Percentiles rank a stretch among this genome's conserved stretches.
Conservation (phyloP, 2,329 filamentous ascomycete species). For the Cladosporium colombiae region DNA sequence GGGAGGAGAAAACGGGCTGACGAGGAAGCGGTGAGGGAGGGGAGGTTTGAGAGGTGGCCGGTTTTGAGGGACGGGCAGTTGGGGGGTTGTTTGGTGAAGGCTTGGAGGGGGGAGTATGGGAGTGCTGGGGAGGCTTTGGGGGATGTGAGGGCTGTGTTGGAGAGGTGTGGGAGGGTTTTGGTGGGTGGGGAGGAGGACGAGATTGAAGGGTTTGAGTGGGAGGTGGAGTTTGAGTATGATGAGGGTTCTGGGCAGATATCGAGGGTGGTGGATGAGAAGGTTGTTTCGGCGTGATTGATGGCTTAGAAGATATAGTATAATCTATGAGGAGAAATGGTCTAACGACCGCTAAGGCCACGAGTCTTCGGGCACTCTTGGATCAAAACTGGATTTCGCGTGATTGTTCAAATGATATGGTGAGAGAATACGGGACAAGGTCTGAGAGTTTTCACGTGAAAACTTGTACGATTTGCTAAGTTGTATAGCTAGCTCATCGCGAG, state of each 20-base stretch:
- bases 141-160: not conserved
- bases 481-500: not conserved
- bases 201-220: not conserved
- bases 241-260: not conserved
- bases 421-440: too few species aligned
- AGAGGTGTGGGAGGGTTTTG: not conserved
- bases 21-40: not conserved
- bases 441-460: not conserved
- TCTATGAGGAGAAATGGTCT: not conserved
- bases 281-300: not conserved
- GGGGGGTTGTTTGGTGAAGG: not conserved
- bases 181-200: not conserved
- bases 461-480: not conserved
- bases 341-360: not conserved
- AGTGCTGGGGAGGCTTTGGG: not conserved
- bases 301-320: not conserved
- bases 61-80: not conserved
- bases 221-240: not conserved
- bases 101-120: conserved; percentile 4
- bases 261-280: not conserved
- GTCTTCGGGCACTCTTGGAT: too few species aligned
- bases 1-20: not conserved
- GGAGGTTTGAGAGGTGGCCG: not conserved
- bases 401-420: too few species aligned
- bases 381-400: too few species aligned